These are phyloP conservation scores for Penicillium subrubescens DNA, from an alignment of 495 filamentous ascomycete genomes.

Conservation along the genomic window DNA sequence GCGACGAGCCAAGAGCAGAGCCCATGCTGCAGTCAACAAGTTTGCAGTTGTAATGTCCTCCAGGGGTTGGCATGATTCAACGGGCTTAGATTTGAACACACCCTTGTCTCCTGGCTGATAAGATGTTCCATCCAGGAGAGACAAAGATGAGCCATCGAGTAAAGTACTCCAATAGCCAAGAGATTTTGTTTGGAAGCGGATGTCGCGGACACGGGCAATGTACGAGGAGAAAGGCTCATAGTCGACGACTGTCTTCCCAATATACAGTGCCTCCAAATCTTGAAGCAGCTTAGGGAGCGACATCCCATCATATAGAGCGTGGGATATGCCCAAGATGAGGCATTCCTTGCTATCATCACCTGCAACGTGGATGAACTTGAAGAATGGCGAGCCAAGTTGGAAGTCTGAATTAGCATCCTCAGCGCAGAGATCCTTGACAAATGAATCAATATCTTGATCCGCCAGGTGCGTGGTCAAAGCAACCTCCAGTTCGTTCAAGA, in stretches of 20 bases:
- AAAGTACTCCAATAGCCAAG: slow-evolving; percentile 54
- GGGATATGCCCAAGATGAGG: slow-evolving; percentile 61
- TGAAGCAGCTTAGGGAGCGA: slow-evolving; percentile 59
- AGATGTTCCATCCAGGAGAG: slow-evolving; percentile 40
- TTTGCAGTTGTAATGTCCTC: slow-evolving; percentile 58
- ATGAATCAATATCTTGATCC: slow-evolving; percentile 44
- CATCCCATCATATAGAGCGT: slow-evolving; percentile 70
- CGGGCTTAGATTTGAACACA: slow-evolving; percentile 39
- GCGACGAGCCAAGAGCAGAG: slow-evolving; percentile 56
- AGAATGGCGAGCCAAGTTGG: slow-evolving; percentile 57
- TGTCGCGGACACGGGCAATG: slow-evolving; percentile 30
- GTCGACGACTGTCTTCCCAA: slow-evolving; percentile 27
- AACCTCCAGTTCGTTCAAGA: slow-evolving; percentile 46
- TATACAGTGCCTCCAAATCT: slow-evolving; percentile 50
- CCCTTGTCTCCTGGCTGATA: slow-evolving; percentile 40
- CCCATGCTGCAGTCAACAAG: slow-evolving; percentile 64
- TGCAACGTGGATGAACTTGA: slow-evolving; percentile 54
- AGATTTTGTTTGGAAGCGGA: slow-evolving; percentile 19
- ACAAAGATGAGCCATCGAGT: slow-evolving; percentile 53
- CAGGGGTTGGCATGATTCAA: slow-evolving; percentile 42
- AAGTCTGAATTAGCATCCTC: slow-evolving; percentile 44
- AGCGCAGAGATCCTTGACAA: slow-evolving; percentile 41
- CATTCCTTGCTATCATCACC: slow-evolving; percentile 39
- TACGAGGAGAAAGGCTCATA: slow-evolving; percentile 58
- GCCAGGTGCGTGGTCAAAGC: slow-evolving; percentile 31